Evolutionary conservation across 192 early-diverging fungal genomes (phyloP).

Genomic region (Paraglomus brasilianum): DNA sequence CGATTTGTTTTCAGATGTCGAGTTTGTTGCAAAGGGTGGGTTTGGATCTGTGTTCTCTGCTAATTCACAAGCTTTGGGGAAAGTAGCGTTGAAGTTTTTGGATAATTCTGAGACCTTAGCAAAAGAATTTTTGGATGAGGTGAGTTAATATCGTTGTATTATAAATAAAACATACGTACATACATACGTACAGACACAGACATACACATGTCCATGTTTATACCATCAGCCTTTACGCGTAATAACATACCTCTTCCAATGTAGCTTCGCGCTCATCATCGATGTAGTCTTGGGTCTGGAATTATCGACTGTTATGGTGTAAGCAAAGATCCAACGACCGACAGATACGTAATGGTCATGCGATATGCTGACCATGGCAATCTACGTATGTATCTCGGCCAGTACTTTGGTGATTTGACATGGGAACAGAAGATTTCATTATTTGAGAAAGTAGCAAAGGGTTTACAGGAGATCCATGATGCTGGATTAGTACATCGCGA

Average conservation of each 20-base stretch:
- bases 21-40: conserved; percentile 15
- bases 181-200: no score
- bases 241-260: no score
- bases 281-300: conserved; percentile 26
- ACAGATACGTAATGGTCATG: conserved; percentile 27
- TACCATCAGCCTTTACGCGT: no score
- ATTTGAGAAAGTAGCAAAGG: conserved; percentile 21
- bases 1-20: background rate
- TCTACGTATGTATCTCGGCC: conserved; percentile 2
- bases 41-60: conserved; percentile 20
- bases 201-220: no score
- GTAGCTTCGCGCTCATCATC: conserved; percentile 17
- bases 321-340: conserved; percentile 12
- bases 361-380: conserved; percentile 26
- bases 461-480: conserved; percentile 24
- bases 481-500: conserved; percentile 18
- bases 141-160: background rate
- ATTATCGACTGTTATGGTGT: conserved; percentile 31
- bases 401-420: conserved; percentile 24
- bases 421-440: conserved; percentile 27
- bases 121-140: conserved; percentile 29
- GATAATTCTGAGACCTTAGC: conserved; percentile 8
- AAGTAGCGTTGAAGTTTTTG: conserved; percentile 29
- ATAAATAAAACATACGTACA: background rate
- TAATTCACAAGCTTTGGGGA: conserved; percentile 16